Percentiles rank a stretch among this genome's conserved stretches.
Conservation (phyloP, 2,329 filamentous ascomycete genomes). For the Xylariales sp. region DNA sequence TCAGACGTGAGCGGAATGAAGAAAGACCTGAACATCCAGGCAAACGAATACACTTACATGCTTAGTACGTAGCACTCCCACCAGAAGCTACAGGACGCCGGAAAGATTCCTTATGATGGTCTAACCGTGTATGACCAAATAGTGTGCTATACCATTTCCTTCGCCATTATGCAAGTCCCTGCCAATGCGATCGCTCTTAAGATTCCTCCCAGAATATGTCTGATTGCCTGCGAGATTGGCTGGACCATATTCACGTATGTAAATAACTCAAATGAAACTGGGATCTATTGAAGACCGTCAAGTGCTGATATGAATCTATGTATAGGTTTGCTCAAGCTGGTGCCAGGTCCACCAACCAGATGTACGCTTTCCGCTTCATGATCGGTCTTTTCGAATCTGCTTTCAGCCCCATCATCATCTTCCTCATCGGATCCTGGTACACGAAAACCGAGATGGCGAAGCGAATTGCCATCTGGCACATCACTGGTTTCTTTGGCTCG, state of each 20-base stretch:
- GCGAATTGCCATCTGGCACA: constrained; percentile 20
- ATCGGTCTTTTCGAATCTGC: constrained; percentile 25
- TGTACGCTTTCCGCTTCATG: constrained; percentile 27
- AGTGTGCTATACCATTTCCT: constrained; percentile 8
- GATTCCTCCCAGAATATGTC: constrained; percentile 21
- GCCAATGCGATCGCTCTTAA: constrained; percentile 4
- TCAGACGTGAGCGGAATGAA: constrained; percentile 8
- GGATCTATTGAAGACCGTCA: too few species aligned
- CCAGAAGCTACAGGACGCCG: too few species aligned
- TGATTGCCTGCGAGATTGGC: constrained; percentile 20
- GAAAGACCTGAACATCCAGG: constrained; percentile 8
- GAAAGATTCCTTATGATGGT: too few species aligned
- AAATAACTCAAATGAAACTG: too few species aligned
- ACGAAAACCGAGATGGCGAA: constrained; percentile 23
- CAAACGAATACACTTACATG: constrained; percentile 10
- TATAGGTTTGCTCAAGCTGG: constrained; percentile 25
- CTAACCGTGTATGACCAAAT: neutral
- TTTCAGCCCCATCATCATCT: constrained; percentile 24
- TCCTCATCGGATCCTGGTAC: constrained; percentile 25
- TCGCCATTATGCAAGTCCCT: constrained; percentile 1
- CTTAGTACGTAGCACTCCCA: constrained; percentile 2
- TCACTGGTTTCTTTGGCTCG: constrained; percentile 20
- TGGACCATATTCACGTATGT: constrained; percentile 10
- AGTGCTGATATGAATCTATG: too few species aligned
- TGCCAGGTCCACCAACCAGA: constrained; percentile 13